phyloP scores from a whole-genome alignment of 2,329 filamentous ascomycete species.

The Epichloe glyceriae region DNA sequence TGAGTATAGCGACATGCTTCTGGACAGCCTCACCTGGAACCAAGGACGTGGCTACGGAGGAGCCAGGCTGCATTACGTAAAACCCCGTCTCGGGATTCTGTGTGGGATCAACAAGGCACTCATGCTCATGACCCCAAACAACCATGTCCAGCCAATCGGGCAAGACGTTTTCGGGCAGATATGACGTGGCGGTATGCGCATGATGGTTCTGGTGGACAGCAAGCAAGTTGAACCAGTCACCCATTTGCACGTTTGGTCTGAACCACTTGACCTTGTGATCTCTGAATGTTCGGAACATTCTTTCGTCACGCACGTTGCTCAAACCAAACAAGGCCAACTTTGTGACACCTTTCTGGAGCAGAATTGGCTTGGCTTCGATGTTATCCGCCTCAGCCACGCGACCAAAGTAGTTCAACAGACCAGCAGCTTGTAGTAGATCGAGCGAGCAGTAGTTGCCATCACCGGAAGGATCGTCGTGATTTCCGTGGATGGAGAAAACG shows the following conservation, averaged over 20 bases:
- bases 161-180: conserved; percentile 83
- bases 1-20: conserved; percentile 83
- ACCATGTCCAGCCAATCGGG: conserved; percentile 86
- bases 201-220: conserved; percentile 94
- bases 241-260: conserved; percentile 61
- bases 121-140: conserved; percentile 95
- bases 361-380: conserved; percentile 78
- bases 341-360: conserved; percentile 85
- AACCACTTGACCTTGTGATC: conserved; percentile 94
- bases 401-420: conserved; percentile 91
- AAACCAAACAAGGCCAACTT: conserved; percentile 89
- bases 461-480: conserved; percentile 96
- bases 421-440: conserved; percentile 81
- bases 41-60: conserved; percentile 86
- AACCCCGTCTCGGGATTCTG: conserved; percentile 82
- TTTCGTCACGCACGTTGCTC: conserved; percentile 92
- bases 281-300: conserved; percentile 83
- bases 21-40: conserved; percentile 79
- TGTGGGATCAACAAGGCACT: conserved; percentile 77
- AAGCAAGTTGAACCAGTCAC: conserved; percentile 93
- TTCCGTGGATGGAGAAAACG: conserved; percentile 96
- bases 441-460: conserved; percentile 86
- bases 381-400: conserved; percentile 86
- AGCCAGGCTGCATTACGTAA: conserved; percentile 93
- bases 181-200: conserved; percentile 83